These are phyloP conservation scores for Mesostigma viride DNA, from an alignment of 139 green algal species.

Conservation along the genomic window DNA sequence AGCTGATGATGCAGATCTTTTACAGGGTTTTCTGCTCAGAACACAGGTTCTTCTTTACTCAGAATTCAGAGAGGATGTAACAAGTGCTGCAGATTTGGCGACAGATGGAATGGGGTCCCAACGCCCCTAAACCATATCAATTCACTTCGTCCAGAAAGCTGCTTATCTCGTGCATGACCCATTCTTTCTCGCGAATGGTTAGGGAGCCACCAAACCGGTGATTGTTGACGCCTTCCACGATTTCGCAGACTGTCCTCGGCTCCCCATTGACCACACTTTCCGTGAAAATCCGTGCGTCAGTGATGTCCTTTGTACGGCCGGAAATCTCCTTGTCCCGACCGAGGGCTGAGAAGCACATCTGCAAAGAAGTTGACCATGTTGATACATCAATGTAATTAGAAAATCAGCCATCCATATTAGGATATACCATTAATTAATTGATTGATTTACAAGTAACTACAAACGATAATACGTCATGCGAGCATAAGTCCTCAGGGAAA, in stretches of 20 bases:
- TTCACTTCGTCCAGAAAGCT: slow-evolving; percentile 2
- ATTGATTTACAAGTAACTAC: background rate
- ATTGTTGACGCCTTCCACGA: slow-evolving; percentile 18
- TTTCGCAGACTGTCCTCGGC: slow-evolving; percentile 18
- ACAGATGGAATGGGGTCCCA: background rate
- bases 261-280: slow-evolving; percentile 4
- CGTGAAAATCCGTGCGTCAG: background rate
- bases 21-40: too few relatives aligned
- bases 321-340: slow-evolving; percentile 6
- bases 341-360: slow-evolving; percentile 5
- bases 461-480: background rate
- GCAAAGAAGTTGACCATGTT: background rate
- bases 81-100: background rate
- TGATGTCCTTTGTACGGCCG: slow-evolving; percentile 8
- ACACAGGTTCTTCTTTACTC: too few relatives aligned
- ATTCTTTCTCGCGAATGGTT: slow-evolving; percentile 15
- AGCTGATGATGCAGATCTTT: too few relatives aligned
- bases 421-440: background rate
- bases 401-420: too few relatives aligned
- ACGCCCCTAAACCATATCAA: background rate
- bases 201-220: slow-evolving; percentile 18
- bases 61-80: too few relatives aligned
- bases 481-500: background rate
- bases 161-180: slow-evolving; percentile 15
- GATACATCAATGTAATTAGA: too few relatives aligned